Conservation (phyloP, 371 early-diverging fungal species). For the Capniomyces stellatus region DNA sequence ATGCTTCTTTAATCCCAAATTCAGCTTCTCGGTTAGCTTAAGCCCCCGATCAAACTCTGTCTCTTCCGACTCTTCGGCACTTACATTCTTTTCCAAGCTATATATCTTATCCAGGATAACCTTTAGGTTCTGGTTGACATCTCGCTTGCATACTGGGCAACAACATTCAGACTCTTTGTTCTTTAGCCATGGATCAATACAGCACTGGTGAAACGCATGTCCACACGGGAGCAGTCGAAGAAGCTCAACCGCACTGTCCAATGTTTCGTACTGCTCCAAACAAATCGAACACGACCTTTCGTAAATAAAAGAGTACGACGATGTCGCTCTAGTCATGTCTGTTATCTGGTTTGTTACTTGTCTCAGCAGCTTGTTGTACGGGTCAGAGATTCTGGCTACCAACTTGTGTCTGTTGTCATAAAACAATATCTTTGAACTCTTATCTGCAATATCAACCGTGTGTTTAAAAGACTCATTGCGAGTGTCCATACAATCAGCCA, state of each 20-base stretch:
- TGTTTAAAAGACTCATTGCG: no score
- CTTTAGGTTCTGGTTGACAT: background rate
- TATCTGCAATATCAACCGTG: background rate
- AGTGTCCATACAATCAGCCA: no score
- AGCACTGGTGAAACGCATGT: slow-evolving; percentile 69
- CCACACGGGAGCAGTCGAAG: slow-evolving; percentile 52
- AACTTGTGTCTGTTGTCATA: background rate
- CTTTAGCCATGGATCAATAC: slow-evolving; percentile 78
- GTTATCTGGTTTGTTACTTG: background rate
- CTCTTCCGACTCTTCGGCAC: no score
- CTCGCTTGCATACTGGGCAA: slow-evolving; percentile 55
- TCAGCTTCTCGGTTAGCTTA: no score
- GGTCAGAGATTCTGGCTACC: background rate
- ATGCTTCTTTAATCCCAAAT: no score
- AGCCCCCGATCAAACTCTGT: no score
- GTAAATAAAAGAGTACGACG: slow-evolving; percentile 17
- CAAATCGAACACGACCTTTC: slow-evolving; percentile 49
- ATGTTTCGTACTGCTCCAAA: slow-evolving; percentile 39
- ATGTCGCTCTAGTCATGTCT: background rate
- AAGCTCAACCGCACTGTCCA: slow-evolving; percentile 16
- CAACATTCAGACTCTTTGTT: slow-evolving; percentile 40
- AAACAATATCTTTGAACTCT: background rate
- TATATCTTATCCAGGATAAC: background rate
- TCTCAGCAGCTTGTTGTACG: background rate
- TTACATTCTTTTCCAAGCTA: no score